A percentile compares a stretch with the other conserved stretches of the same genome.
Conservation (phyloP, 2,329 filamentous ascomycete species). For the Chlorencoelia australis region DNA sequence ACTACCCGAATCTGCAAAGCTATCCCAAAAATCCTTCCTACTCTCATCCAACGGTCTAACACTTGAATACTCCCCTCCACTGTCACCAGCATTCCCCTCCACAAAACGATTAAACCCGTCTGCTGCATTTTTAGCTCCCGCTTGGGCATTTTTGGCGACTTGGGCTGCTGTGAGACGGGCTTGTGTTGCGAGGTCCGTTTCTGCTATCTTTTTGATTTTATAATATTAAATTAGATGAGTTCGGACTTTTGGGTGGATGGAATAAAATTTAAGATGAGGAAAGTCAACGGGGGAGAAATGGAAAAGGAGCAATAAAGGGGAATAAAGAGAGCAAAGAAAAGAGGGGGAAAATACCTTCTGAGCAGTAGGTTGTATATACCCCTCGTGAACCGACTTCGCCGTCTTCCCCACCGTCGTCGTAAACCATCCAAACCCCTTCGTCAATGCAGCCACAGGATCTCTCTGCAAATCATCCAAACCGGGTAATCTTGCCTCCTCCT, state of each 20-base stretch:
- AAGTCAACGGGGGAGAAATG: slow-evolving; percentile 19
- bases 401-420: slow-evolving; percentile 78
- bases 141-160: slow-evolving; percentile 54
- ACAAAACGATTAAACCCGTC: slow-evolving; percentile 81
- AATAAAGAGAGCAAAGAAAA: slow-evolving; percentile 1
- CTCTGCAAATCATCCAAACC: slow-evolving; percentile 81
- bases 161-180: slow-evolving; percentile 53
- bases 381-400: slow-evolving; percentile 82
- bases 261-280: too few species aligned
- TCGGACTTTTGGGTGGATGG: too few species aligned
- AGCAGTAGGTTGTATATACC: slow-evolving; percentile 86
- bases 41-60: slow-evolving; percentile 42
- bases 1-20: slow-evolving; percentile 52
- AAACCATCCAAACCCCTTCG: slow-evolving; percentile 93
- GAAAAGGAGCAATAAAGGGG: slow-evolving; percentile 6
- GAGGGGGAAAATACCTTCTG: slow-evolving; percentile 60
- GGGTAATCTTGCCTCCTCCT: slow-evolving; percentile 41
- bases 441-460: slow-evolving; percentile 79
- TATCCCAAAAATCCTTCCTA: slow-evolving; percentile 87
- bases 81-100: slow-evolving; percentile 51
- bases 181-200: slow-evolving; percentile 66
- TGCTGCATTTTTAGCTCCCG: slow-evolving; percentile 64
- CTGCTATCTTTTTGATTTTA: slow-evolving; percentile 65
- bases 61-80: slow-evolving; percentile 29
- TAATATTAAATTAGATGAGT: too few species aligned